Conservation (phyloP, 345 rosid species). For the Brassica carinata region DNA sequence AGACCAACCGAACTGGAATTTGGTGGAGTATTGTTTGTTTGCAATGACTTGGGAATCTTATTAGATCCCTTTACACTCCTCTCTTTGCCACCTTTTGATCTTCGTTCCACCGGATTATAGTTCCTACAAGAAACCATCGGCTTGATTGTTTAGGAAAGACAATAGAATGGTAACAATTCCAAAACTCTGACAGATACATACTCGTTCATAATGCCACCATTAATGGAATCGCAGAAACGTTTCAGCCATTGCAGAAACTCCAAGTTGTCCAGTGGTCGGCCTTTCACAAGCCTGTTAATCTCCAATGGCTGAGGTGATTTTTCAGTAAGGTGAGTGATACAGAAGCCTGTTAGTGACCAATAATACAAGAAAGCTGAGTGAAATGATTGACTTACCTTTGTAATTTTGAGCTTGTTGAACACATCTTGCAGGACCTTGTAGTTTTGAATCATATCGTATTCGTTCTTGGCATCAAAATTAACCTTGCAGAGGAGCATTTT, state of each 20-base stretch:
- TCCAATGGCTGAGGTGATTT: slow-evolving; percentile 68
- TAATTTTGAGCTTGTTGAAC: slow-evolving; percentile 88
- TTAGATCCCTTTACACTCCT: slow-evolving; percentile 50
- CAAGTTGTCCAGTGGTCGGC: slow-evolving; percentile 93
- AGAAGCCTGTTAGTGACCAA: neutral
- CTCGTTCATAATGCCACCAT: slow-evolving; percentile 98
- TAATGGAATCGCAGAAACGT: slow-evolving; percentile 90
- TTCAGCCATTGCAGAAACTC: slow-evolving; percentile 98
- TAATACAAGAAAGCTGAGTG: neutral
- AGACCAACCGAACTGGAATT: slow-evolving; percentile 29
- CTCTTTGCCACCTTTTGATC: slow-evolving; percentile 72
- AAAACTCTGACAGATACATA: slow-evolving; percentile 32
- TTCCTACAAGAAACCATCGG: slow-evolving; percentile 52
- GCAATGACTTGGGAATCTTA: slow-evolving; percentile 76
- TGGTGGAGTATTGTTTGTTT: slow-evolving; percentile 50
- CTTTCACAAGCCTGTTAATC: slow-evolving; percentile 89
- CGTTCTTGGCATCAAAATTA: slow-evolving; percentile 89
- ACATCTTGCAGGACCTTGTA: slow-evolving; percentile 96
- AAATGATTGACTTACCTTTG: slow-evolving; percentile 54
- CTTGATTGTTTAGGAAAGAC: neutral
- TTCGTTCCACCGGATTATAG: slow-evolving; percentile 85
- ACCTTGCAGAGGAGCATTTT: slow-evolving; percentile 50
- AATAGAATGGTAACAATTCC: neutral
- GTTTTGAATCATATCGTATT: slow-evolving; percentile 94
- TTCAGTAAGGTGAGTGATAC: neutral